A percentile compares a stretch with the other conserved stretches of the same genome.
Conservation (phyloP, 495 filamentous ascomycete species). For the Xylaria flabelliformis region DNA sequence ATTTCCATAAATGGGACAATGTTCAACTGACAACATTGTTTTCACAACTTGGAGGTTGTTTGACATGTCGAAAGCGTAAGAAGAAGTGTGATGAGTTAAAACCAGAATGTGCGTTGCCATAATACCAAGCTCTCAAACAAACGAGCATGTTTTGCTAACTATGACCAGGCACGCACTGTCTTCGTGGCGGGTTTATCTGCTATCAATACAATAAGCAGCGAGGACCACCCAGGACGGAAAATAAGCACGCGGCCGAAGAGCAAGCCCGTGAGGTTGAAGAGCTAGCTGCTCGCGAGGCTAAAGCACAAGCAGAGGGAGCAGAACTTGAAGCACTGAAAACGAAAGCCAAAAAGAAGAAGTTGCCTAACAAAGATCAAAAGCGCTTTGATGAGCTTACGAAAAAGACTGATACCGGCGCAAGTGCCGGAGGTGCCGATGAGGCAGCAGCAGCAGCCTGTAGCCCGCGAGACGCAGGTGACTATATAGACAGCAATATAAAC, state of each 20-base stretch:
- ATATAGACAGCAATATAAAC: neutral
- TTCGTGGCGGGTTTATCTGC: constrained; percentile 89
- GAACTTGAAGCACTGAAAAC: too few species aligned
- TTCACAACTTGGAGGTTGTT: constrained; percentile 60
- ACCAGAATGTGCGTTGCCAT: constrained; percentile 75
- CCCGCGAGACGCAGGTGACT: neutral
- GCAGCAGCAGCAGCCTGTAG: neutral
- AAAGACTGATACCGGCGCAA: too few species aligned
- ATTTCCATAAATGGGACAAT: too few species aligned
- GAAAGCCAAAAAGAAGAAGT: too few species aligned
- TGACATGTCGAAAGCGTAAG: constrained; percentile 92
- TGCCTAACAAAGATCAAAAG: too few species aligned
- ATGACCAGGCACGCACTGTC: constrained; percentile 82
- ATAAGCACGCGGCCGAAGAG: constrained; percentile 60
- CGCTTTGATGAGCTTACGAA: too few species aligned
- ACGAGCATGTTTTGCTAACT: constrained; percentile 27
- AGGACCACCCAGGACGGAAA: constrained; percentile 71
- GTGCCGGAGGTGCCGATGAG: too few species aligned
- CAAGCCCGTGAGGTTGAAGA: too few species aligned
- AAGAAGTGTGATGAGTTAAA: constrained; percentile 98
- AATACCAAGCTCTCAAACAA: neutral
- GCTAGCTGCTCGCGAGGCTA: too few species aligned
- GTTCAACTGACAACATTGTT: too few species aligned
- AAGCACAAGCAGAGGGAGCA: too few species aligned
- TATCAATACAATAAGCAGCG: constrained; percentile 83